These are phyloP conservation scores for Prunus yedoensis DNA, from an alignment of 331 rosid genomes.

Conservation along the genomic window DNA sequence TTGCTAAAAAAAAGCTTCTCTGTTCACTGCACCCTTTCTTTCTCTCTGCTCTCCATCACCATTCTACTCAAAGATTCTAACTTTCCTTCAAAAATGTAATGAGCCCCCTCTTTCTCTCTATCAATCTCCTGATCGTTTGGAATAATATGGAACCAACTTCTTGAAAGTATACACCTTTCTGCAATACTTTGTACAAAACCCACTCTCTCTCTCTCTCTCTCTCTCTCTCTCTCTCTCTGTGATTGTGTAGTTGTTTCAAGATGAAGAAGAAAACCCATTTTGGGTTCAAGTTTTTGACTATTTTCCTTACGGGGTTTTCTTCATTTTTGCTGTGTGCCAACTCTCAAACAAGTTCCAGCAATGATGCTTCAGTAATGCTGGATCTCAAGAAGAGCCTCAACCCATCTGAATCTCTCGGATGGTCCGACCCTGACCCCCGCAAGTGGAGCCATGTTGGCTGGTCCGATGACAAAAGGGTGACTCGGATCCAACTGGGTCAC, in stretches of 20 bases:
- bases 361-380: conserved; percentile 51
- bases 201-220: background rate
- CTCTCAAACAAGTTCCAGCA: conserved; percentile 26
- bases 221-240: background rate
- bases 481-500: conserved; percentile 55
- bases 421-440: conserved; percentile 59
- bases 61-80: background rate
- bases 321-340: background rate
- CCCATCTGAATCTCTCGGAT: conserved; percentile 32
- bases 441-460: conserved; percentile 52
- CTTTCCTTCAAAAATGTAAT: background rate
- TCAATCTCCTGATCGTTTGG: background rate
- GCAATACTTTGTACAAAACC: background rate
- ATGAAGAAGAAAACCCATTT: conserved; percentile 20
- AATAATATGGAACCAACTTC: background rate
- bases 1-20: background rate
- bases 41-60: background rate
- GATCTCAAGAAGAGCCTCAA: conserved; percentile 40
- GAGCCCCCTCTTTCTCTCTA: background rate
- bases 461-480: conserved; percentile 39
- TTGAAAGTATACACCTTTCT: background rate
- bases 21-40: background rate
- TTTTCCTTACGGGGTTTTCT: conserved; percentile 12
- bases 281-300: conserved; percentile 10
- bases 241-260: background rate